These are phyloP conservation scores for Purshia tridentata DNA, from an alignment of 306 rosid species.

Conservation along the genomic window DNA sequence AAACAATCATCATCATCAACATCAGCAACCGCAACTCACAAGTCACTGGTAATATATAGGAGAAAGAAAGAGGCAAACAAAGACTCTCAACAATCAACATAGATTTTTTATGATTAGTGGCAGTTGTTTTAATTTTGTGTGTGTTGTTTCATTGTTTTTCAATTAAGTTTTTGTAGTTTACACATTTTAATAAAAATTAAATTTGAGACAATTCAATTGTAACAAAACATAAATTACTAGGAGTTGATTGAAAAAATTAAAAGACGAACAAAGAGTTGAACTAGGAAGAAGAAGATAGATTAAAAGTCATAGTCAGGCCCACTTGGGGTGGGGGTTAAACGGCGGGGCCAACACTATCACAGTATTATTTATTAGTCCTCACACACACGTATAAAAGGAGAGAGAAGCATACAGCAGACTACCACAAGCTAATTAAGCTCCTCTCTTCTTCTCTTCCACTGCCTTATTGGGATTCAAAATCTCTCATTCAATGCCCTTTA, in stretches of 20 bases:
- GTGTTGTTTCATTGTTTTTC: no score
- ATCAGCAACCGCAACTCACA: slow-evolving; percentile 24
- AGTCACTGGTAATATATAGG: slow-evolving; percentile 17
- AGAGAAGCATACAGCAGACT: background rate
- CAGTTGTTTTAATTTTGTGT: no score
- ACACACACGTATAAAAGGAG: slow-evolving; percentile 28
- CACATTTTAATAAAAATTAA: no score
- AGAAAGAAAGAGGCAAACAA: background rate
- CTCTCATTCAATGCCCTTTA: slow-evolving; percentile 40
- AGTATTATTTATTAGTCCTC: no score
- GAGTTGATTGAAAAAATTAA: no score
- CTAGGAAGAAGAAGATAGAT: background rate
- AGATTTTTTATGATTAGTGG: no score
- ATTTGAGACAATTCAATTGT: no score
- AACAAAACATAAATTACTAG: no score
- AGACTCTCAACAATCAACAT: no score
- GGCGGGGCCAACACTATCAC: background rate
- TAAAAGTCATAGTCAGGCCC: slow-evolving; percentile 17
- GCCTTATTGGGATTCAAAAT: slow-evolving; percentile 36
- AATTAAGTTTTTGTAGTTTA: no score
- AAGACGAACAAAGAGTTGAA: no score
- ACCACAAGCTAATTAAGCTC: no score
- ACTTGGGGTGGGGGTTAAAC: slow-evolving; percentile 28
- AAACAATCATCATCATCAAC: slow-evolving; percentile 1
- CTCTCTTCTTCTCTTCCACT: background rate